Evolutionary conservation across 495 filamentous ascomycete genomes (phyloP), one percentile per base, ranked within the genome.

Genomic region (Cudoniella acicularis): DNA sequence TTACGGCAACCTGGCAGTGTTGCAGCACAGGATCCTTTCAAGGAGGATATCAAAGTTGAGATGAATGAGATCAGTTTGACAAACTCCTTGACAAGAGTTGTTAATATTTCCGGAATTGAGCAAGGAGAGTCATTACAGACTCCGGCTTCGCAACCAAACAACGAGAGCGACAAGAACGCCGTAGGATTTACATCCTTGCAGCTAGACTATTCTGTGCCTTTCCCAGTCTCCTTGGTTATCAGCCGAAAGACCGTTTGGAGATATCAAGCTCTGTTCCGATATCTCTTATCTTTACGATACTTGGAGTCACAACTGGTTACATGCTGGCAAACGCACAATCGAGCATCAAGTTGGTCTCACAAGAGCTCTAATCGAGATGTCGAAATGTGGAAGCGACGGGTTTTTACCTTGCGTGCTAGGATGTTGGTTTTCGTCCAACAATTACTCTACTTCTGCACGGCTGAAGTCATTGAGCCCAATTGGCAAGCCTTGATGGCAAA

Each of bases 391-490:
- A 98, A 98, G 70, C 81, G 93, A 36, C 82, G 90, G 26, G 90
- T 91, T 2, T 98, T 91, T 90, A 96, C 89, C 1, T 72, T 98
- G 43, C 81, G 94, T 21, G 89, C 92, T 9, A 83, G 96, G 49
- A 98, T 98, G 94, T 77, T 98, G 11, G 88, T 96, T 11, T 98
- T 98, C 67, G 87, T 98, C 20, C 95, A 98, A 71, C 94, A 98
- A 67, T 75, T 97, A 24, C 78, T 96, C 22, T 98, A 97, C 69
- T 98, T 96, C 64, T 97, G 92, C 69, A 98, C 94, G 0, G 86
- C 89, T 0, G 94, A 98, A 70, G 94, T 98, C 55, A 92, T 98
- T 59, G 94, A 98, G 72, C 94, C 92, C 17, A 98, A 98, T 74
- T 98, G 94, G 94, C 86, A 91, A 57, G 85, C 79, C 36, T 77